Base-by-base conservation (phyloP, 108 stramenopile species). In the Nannochloropsis granulata region DNA sequence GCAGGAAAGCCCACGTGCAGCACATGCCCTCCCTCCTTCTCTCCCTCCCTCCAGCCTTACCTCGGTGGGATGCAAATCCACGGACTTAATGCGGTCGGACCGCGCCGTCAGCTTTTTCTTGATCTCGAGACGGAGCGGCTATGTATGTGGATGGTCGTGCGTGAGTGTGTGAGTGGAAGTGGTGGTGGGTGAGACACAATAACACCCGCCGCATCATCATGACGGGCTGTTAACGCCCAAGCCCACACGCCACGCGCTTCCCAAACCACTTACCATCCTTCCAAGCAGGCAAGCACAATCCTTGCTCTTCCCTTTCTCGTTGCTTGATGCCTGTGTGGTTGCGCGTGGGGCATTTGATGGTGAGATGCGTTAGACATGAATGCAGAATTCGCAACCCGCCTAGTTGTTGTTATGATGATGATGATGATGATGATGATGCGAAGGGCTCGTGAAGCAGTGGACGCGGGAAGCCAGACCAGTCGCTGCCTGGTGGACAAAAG, bases 21-120 rank as follows among this genome's bases (percentile, higher is more conserved):
- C 45, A 46, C 16, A 46, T 71, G 5, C 56, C 21, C 56, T 71
- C 56, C 11, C 56, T 34, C 34, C 1, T 71, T 71, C 56, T 16
- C 56, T 11, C 9, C n/a, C 56, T 71, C 21, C n/a, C 21, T n/a
- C 56, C 56, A 7, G 56, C n/a, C 56, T 71, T 24, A 86, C 86
- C 86, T 98, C 98, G 12, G 93, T 92, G 24, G 96, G 95, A 90
- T 97, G 97, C 83, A 99, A 92, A 90, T 98, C 98, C 12, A 97
- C 96, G 83, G 93, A 95, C 85, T 99, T 99, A 44, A 99, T 97
- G 44, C 98, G 94, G 86, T 99, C 98, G 82, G 96, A 96, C 25
- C 87, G n/a, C 14, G 79, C 44, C 12, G 83, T 78, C 83, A 88
- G 83, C 34, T 84, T 83, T 43, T 88, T 88, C 86, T 86, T 88